These are phyloP conservation scores for Chaetomiaceae sp. DNA, from an alignment of 2,329 filamentous ascomycete species.

Conservation along the genomic window DNA sequence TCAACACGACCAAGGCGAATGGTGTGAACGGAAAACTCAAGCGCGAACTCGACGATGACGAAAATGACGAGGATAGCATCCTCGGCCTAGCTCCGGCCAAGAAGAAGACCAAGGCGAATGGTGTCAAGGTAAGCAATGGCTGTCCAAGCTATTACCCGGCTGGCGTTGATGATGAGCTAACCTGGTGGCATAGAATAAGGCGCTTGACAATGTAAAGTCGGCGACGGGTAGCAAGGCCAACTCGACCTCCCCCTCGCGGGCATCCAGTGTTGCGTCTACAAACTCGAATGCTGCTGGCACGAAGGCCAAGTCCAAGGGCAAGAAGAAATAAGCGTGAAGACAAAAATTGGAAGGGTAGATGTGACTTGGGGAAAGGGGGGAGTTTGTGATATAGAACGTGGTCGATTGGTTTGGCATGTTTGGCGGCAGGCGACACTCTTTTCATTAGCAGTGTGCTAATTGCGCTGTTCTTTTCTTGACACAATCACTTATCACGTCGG, in stretches of 20 bases:
- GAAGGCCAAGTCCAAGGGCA: conserved; percentile 45
- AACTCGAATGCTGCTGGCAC: conserved; percentile 48
- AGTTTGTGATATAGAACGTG: not conserved
- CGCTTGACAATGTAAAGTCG: conserved; percentile 81
- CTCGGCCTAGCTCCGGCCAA: conserved; percentile 79
- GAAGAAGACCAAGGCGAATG: conserved; percentile 82
- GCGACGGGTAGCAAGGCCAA: conserved; percentile 64
- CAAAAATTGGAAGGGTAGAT: not conserved
- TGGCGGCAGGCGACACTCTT: not conserved
- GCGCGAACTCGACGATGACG: conserved; percentile 72
- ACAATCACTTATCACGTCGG: not conserved
- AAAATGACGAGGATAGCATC: conserved; percentile 77
- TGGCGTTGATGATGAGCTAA: not conserved
- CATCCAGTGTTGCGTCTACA: conserved; percentile 80
- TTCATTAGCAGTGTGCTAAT: not conserved
- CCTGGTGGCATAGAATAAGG: conserved; percentile 68
- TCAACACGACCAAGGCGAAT: conserved; percentile 44
- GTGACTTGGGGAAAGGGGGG: not conserved
- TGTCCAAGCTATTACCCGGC: conserved; percentile 10
- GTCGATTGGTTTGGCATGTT: conserved; percentile 6
- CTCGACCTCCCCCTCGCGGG: conserved; percentile 74
- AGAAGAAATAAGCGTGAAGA: conserved; percentile 44
- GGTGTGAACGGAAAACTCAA: conserved; percentile 64
- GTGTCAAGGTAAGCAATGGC: conserved; percentile 67
- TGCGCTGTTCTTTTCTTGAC: conserved; percentile 1